These are phyloP conservation scores for Argentina anserina DNA, from an alignment of 306 rosid genomes.

Conservation along the genomic window DNA sequence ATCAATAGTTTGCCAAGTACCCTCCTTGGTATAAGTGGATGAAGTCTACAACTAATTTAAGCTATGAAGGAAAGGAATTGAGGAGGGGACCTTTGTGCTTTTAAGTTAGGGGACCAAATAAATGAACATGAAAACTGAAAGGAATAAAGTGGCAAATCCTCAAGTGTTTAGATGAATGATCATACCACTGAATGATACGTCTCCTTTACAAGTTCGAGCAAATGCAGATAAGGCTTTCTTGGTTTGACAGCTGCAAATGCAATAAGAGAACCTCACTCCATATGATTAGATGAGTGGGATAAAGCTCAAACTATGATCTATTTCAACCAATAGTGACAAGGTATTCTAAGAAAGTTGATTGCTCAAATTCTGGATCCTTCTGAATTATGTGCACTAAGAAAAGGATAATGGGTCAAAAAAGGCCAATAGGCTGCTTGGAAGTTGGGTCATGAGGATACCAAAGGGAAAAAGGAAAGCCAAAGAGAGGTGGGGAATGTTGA, in stretches of 20 bases:
- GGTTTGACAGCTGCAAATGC: conserved; percentile 22
- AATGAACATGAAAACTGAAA: conserved; percentile 27
- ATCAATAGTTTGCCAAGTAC: background rate
- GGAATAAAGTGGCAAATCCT: conserved; percentile 28
- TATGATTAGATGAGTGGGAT: background rate
- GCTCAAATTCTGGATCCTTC: too few relatives aligned
- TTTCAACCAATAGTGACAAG: background rate
- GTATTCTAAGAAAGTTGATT: conserved; percentile 19
- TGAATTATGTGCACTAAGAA: conserved; percentile 1
- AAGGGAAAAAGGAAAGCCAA: conserved; percentile 20
- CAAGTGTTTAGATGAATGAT: conserved; percentile 21
- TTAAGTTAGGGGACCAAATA: conserved; percentile 11
- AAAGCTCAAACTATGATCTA: background rate
- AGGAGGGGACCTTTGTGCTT: conserved; percentile 7
- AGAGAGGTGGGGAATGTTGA: background rate
- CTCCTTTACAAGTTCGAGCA: conserved; percentile 31
- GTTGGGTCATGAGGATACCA: conserved; percentile 40
- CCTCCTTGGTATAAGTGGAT: background rate
- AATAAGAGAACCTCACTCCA: background rate
- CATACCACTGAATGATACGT: conserved; percentile 22
- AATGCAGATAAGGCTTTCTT: conserved; percentile 27
- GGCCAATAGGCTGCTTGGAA: conserved; percentile 48
- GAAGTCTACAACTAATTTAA: background rate
- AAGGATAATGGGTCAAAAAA: conserved; percentile 38
- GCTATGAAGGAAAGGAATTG: background rate